phyloP scores from a whole-genome alignment of 257 asterid species.

The Coffea canephora region DNA sequence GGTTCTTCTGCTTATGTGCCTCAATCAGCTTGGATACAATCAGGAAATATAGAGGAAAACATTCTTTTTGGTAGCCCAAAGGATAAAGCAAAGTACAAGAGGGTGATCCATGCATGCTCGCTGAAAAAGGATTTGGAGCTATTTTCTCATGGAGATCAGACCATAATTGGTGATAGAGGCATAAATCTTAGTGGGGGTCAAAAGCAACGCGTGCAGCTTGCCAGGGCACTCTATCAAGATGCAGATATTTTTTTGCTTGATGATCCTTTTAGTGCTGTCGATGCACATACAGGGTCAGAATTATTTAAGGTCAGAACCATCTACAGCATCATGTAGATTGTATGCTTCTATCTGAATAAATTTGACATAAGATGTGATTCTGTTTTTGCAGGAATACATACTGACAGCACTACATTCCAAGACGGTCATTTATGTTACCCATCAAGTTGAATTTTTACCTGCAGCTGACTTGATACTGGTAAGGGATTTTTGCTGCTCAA shows the following conservation, averaged over 20 bases:
- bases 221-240: conserved; percentile 95
- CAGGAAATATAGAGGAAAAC: conserved; percentile 93
- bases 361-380: conserved; percentile 26
- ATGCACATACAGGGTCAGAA: conserved; percentile 97
- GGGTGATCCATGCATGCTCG: conserved; percentile 86
- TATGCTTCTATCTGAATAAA: conserved; percentile 3
- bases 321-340: conserved; percentile 2
- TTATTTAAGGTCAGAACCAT: conserved; percentile 61
- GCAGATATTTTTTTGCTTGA: conserved; percentile 94
- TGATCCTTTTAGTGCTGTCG: conserved; percentile 99
- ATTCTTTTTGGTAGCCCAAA: conserved; percentile 92
- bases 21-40: conserved; percentile 98
- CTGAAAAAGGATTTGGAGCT: conserved; percentile 88
- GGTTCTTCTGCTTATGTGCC: conserved; percentile 94
- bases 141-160: conserved; percentile 94
- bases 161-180: conserved; percentile 98
- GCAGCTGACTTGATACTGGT: conserved; percentile 97
- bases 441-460: conserved; percentile 96
- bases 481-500: conserved; percentile 20
- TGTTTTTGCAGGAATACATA: conserved; percentile 83
- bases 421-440: conserved; percentile 90
- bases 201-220: conserved; percentile 96
- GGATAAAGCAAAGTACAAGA: conserved; percentile 90
- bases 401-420: conserved; percentile 74
- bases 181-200: conserved; percentile 99